These are phyloP conservation scores for Arthrobotrys sphaeroides DNA, from an alignment of 2,329 filamentous ascomycete species.

Conservation along the genomic window DNA sequence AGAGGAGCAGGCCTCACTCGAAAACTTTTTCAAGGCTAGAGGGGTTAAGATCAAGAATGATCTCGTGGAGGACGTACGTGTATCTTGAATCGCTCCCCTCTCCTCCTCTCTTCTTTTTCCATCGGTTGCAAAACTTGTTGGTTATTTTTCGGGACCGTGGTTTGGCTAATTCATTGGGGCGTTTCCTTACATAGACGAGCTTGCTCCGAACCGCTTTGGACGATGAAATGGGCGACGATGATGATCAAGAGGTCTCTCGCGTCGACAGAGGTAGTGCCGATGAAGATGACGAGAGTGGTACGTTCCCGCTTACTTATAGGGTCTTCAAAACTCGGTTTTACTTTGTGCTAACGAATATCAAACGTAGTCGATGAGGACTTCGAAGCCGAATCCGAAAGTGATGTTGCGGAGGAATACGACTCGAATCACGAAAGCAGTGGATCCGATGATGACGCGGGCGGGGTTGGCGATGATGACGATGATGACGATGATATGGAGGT, in stretches of 20 bases:
- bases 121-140: too few species aligned
- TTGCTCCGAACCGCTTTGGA: conserved; percentile 82
- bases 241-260: conserved; percentile 75
- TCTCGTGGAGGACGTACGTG: conserved; percentile 89
- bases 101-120: conserved; percentile 29
- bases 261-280: conserved; percentile 89
- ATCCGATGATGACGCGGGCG: conserved; percentile 72
- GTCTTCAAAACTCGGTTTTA: neutral
- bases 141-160: conserved; percentile 29
- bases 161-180: neutral
- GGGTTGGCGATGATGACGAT: conserved; percentile 66
- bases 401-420: conserved; percentile 96
- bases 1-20: conserved; percentile 96
- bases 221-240: conserved; percentile 85
- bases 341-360: neutral
- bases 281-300: conserved; percentile 80
- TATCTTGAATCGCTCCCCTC: conserved; percentile 58
- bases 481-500: conserved; percentile 65
- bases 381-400: conserved; percentile 87
- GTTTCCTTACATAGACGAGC: conserved; percentile 64
- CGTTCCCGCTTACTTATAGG: neutral
- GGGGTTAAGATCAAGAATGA: conserved; percentile 97
- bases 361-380: conserved; percentile 91
- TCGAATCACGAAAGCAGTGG: conserved; percentile 86
- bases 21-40: conserved; percentile 97